Evolutionary conservation across 1,139 yeast genomes (phyloP).

Genomic region (Pichia sp.): DNA sequence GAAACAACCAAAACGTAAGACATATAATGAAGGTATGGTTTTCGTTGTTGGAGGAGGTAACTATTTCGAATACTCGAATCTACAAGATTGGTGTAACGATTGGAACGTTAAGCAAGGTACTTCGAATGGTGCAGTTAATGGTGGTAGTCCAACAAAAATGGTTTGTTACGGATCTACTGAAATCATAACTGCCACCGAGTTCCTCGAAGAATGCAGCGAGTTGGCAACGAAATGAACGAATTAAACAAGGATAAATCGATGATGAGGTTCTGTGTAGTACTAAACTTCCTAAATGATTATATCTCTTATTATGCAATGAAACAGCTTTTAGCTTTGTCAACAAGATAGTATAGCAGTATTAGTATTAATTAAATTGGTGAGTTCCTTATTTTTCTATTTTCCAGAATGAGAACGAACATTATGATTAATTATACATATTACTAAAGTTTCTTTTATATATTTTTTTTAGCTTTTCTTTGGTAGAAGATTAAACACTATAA

Average conservation of each 20-base stretch:
- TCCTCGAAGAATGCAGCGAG: constrained; percentile 65
- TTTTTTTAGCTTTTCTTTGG: no score
- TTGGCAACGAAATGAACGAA: constrained; percentile 29
- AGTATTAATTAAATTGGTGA: no score
- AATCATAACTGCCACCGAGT: constrained; percentile 70
- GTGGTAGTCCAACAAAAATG: constrained; percentile 29
- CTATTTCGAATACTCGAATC: constrained; percentile 86
- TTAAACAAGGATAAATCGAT: background rate
- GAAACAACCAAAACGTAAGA: constrained; percentile 80
- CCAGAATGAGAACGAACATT: background rate
- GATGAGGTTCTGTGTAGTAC: background rate
- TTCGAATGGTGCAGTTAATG: constrained; percentile 6
- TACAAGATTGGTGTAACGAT: constrained; percentile 76
- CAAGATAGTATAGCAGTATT: no score
- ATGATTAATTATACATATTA: background rate
- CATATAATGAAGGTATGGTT: constrained; percentile 76
- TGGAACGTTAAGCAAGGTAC: constrained; percentile 21
- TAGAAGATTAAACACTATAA: constrained; percentile 32
- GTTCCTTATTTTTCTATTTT: no score
- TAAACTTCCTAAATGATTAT: background rate
- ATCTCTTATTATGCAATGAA: background rate
- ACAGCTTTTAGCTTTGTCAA: no score
- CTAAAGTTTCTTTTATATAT: background rate
- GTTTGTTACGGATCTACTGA: constrained; percentile 88
- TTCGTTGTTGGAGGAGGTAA: constrained; percentile 97